A percentile compares a stretch with the other conserved stretches of the same genome.
Conservation (phyloP, 164 flowering plant species). For the Nelumbo lutea region DNA sequence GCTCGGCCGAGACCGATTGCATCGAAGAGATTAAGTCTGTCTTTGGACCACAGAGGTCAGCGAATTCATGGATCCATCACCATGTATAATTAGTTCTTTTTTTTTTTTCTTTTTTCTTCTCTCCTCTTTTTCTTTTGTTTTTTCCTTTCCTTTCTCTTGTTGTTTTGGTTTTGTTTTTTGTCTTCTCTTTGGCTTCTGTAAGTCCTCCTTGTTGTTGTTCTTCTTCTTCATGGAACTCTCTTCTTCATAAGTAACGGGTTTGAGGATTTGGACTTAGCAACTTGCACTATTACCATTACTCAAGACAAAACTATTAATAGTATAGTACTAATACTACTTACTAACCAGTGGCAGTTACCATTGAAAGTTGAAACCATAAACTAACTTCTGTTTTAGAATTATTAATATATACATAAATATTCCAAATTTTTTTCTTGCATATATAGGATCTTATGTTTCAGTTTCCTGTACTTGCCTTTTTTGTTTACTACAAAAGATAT, state of each 20-base stretch:
- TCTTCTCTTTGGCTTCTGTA: slow-evolving; percentile 12
- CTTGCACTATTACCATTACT: neutral
- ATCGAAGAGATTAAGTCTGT: neutral
- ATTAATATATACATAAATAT: too few species aligned
- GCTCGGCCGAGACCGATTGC: neutral
- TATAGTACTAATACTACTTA: neutral
- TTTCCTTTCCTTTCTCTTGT: neutral
- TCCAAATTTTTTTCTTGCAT: too few species aligned
- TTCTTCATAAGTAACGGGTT: slow-evolving; percentile 22
- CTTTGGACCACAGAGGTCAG: slow-evolving; percentile 33
- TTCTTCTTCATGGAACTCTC: slow-evolving; percentile 15
- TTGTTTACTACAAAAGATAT: too few species aligned
- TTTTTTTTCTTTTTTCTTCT: neutral
- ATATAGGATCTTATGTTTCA: too few species aligned
- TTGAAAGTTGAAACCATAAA: neutral
- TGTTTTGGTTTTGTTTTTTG: slow-evolving; percentile 8
- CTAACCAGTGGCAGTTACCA: neutral
- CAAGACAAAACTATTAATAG: neutral
- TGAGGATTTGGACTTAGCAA: slow-evolving; percentile 12
- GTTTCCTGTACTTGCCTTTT: too few species aligned
- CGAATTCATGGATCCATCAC: slow-evolving; percentile 20
- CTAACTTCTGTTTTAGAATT: neutral
- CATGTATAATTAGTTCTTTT: slow-evolving; percentile 21
- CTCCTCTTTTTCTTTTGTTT: slow-evolving; percentile 7
- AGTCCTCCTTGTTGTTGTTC: slow-evolving; percentile 10